Percentiles rank a stretch among this genome's conserved stretches.
Evolutionary conservation across 805 yeast genomes (phyloP).

Genomic region (Candida xiaguanensis): DNA sequence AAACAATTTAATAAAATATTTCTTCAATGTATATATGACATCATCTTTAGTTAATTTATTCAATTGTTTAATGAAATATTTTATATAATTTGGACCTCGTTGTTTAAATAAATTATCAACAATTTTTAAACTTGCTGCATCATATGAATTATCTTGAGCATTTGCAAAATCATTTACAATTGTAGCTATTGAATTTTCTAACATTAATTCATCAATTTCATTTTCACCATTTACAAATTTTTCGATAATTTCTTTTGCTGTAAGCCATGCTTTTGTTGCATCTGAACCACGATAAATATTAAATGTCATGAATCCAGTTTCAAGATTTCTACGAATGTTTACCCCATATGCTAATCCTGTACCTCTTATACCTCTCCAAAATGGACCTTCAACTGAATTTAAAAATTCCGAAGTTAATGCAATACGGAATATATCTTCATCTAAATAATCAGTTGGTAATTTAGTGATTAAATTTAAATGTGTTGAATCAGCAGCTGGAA

Average conservation of each 20-base stretch:
- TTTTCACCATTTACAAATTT: constrained; percentile 54
- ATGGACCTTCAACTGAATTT: constrained; percentile 91
- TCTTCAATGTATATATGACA: constrained; percentile 45
- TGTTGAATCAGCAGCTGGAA: constrained; percentile 84
- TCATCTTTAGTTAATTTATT: constrained; percentile 53
- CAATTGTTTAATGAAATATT: constrained; percentile 49
- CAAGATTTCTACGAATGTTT: constrained; percentile 52
- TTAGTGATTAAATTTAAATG: constrained; percentile 57
- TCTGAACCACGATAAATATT: constrained; percentile 82
- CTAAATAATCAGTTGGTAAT: constrained; percentile 48
- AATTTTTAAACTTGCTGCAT: constrained; percentile 66
- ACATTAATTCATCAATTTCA: constrained; percentile 52
- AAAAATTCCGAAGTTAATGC: constrained; percentile 72
- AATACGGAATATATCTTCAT: constrained; percentile 62
- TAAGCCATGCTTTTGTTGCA: constrained; percentile 58
- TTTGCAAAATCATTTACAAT: constrained; percentile 71
- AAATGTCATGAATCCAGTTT: constrained; percentile 64
- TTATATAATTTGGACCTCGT: constrained; percentile 66
- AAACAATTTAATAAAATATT: constrained; percentile 66
- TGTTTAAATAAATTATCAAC: constrained; percentile 61
- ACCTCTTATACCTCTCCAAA: constrained; percentile 95
- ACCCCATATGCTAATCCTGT: constrained; percentile 94
- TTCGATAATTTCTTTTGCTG: constrained; percentile 61
- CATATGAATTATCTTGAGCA: constrained; percentile 57
- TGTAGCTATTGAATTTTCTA: constrained; percentile 74